Base-by-base conservation (phyloP, 352 stramenopile species). In the Globisporangium okanoganense region DNA sequence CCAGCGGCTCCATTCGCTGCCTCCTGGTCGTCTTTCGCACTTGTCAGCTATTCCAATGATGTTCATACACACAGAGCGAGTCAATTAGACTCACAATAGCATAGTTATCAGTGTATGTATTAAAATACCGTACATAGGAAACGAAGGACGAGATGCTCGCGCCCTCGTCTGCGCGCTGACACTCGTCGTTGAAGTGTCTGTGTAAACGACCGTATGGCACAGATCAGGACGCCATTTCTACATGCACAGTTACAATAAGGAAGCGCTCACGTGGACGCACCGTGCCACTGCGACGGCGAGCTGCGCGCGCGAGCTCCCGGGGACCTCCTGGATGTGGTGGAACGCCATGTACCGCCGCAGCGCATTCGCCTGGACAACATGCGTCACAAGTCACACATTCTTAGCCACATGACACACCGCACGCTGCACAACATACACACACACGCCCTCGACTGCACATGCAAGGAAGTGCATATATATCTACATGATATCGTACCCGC, bases 161-260 rank as follows among this genome's bases (percentile, higher is more conserved):
- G 31, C 71, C 65, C 67, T 93, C 84, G 43, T 93, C 78, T 4
- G 77, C 63, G 25, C 69, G 73, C 47, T 86, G 75, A 65, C 81
- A 86, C 45, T 78, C 76, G n/a, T 88, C 66, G 18, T 74, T 77
- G 58, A 91, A 90, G 64, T 90, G 83, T 31, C 82, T 90, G 54
- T 22, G n/a, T 16, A 62, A 71, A 62, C 3, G 18, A 53, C 12
- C 20, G 20, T 16, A 56, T 25, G 20, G 50, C 48, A 63, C 24
- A 25, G 36, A 7, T 43, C 9, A 43, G 36, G 18, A 10, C 18
- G n/a, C 40, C 7, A 18, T 18, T 22, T 22, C 13, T 10, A 45
- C 16, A 22, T 6, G 20, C 40, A 45, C 20, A 22, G n/a, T n/a
- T n/a, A n/a, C n/a, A n/a, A n/a, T n/a, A n/a, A n/a, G n/a, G n/a